These are phyloP conservation scores for Cryptomeria japonica DNA, from an alignment of 75 land plant species.

Conservation along the genomic window DNA sequence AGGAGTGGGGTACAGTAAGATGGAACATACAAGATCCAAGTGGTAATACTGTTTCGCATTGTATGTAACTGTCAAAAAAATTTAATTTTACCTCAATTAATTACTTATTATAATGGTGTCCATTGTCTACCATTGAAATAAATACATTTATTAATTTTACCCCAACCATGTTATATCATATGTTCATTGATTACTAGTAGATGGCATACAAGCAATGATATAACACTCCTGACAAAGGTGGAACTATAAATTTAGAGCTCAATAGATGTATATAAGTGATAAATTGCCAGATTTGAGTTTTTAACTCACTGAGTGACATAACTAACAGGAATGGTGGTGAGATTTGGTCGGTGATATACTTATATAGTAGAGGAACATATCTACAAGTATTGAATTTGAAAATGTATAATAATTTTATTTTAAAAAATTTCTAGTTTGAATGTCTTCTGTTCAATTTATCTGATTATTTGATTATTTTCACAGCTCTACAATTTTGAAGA, in stretches of 20 bases:
- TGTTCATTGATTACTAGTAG: not conserved
- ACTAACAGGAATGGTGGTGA: not conserved
- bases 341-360: not conserved
- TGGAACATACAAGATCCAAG: not conserved
- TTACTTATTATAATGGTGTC: not conserved
- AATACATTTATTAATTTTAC: not conserved
- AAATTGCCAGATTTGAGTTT: not conserved
- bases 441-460: not conserved
- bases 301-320: not conserved
- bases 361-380: not conserved
- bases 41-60: not conserved
- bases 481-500: constrained; percentile 97
- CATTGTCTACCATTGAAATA: not conserved
- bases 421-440: not conserved
- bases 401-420: not conserved
- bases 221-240: not conserved
- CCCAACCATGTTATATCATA: not conserved
- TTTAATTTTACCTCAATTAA: not conserved
- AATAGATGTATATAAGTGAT: not conserved
- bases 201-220: not conserved
- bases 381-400: not conserved
- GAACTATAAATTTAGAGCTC: not conserved
- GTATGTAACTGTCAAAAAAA: not conserved
- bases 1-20: not conserved
- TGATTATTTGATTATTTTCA: constrained; percentile 2